Evolutionary conservation across 2,329 filamentous ascomycete species (phyloP), one percentile per base, ranked within the genome.

Genomic region (Hortaea sp.): DNA sequence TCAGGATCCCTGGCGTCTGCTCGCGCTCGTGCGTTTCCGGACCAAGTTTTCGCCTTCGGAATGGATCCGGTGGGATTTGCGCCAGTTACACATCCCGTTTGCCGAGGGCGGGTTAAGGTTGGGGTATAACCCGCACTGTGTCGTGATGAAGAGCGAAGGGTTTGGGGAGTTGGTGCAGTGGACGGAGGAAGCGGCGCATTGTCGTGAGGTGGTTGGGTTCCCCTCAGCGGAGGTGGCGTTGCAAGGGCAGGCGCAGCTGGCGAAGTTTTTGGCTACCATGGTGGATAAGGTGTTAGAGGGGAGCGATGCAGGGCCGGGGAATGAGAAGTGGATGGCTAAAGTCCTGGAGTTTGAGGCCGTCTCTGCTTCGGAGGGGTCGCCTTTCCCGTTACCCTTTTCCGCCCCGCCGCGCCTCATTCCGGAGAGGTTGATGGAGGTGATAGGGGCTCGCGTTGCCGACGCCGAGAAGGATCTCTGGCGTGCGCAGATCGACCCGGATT

Each of bases 381-480:
- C 12, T 35, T 4, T n/a, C 28, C 37, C 30, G 34, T 9, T 12
- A 29, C 47, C 53, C 5, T 57, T 53, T 46, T 48, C 49, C 2
- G 40, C 34, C 1, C 57, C 55, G 4, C 53, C 52, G 0, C n/a
- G 6, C 5, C 45, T 61, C 37, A 28, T 56, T 6, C 31, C 50
- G 5, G 10, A 30, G 6, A 12, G 58, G 5, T n/a, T 54, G 2
- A 20, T 20, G 20, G 42, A 53, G 1, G 9, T 43, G 1, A 48
- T 53, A 3, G 38, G 48, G 20, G 34, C 47, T 1, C 42, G 54
- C n/a, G 35, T 54, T 5, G 43, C 51, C 2, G 53, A 53, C 7
- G 53, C 49, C 2, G 39, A 37, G 1, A 56, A 63, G 40, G 53
- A 59, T n/a, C 40, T 59, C 1, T 54, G 32, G 32, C 32, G 32